Conservation (phyloP, 2,329 filamentous ascomycete genomes). For the Xylariaceae sp. region DNA sequence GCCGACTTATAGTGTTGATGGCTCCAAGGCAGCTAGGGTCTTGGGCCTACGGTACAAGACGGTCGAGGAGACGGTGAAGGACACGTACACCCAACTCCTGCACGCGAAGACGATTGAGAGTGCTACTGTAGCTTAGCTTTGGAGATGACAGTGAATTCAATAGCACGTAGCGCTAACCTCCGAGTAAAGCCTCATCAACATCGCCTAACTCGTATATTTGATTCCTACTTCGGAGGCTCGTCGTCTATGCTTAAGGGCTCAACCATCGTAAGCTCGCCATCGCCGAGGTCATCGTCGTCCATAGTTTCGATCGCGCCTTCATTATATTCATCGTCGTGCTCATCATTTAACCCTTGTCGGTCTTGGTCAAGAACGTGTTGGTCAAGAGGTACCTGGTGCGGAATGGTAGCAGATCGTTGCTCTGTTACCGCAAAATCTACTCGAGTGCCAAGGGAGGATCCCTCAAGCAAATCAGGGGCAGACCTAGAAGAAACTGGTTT, state of each 20-base stretch:
- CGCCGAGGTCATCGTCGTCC: constrained; percentile 43
- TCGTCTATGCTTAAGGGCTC: constrained; percentile 32
- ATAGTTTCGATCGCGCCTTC: constrained; percentile 47
- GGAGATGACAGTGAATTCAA: too few relatives aligned
- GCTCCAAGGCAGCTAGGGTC: too few relatives aligned
- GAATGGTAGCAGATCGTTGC: not conserved
- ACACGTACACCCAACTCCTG: too few relatives aligned
- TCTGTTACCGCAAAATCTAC: not conserved
- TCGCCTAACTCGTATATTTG: not conserved
- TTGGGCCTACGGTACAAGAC: too few relatives aligned
- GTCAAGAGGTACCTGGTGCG: not conserved
- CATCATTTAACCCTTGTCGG: constrained; percentile 23
- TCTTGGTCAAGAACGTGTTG: not conserved
- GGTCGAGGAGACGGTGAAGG: too few relatives aligned
- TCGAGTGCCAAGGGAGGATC: constrained; percentile 10
- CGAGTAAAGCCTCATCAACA: too few relatives aligned
- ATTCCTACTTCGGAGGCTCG: not conserved
- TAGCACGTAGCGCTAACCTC: too few relatives aligned
- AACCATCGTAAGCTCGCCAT: constrained; percentile 40
- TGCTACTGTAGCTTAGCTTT: too few relatives aligned
- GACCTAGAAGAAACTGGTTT: not conserved
- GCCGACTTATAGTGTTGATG: too few relatives aligned
- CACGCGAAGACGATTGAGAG: too few relatives aligned
- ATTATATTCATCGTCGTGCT: constrained; percentile 45
- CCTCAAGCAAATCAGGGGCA: not conserved